phyloP scores from a whole-genome alignment of 2,329 filamentous ascomycete species.

The Alternaria viburni region DNA sequence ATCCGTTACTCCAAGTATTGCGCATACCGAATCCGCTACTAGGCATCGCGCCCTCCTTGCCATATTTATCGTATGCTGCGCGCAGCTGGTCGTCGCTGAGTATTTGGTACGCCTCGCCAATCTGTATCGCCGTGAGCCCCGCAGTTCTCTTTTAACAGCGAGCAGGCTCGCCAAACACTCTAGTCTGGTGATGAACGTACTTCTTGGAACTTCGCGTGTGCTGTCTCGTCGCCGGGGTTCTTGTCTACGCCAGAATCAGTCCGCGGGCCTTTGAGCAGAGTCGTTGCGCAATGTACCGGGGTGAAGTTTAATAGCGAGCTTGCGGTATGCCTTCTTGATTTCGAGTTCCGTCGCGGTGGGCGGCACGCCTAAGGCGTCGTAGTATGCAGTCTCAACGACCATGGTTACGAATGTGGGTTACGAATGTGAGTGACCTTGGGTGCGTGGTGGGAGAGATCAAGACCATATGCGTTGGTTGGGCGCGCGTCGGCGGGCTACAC shows the following conservation, averaged over 20 bases:
- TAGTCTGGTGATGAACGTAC: conserved; percentile 55
- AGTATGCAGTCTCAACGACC: conserved; percentile 89
- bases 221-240: conserved; percentile 94
- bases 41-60: conserved; percentile 92
- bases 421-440: conserved; percentile 1
- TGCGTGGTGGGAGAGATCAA: conserved; percentile 12
- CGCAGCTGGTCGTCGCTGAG: conserved; percentile 87
- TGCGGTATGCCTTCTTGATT: conserved; percentile 97
- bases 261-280: not conserved
- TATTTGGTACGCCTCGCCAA: conserved; percentile 77
- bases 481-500: conserved; percentile 21
- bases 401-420: conserved; percentile 54
- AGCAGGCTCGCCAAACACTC: conserved; percentile 2
- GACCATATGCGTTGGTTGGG: conserved; percentile 23
- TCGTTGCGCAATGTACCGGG: conserved; percentile 64
- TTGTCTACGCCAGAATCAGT: conserved; percentile 69
- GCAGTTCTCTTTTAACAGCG: conserved; percentile 13
- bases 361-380: conserved; percentile 83
- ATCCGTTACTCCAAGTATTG: not conserved
- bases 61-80: conserved; percentile 93
- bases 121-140: conserved; percentile 52
- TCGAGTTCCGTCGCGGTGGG: conserved; percentile 87
- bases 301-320: conserved; percentile 88
- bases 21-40: conserved; percentile 80
- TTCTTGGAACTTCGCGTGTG: conserved; percentile 91